Conservation (phyloP, 2,329 filamentous ascomycete genomes). For the Pseudogymnoascus sp. region DNA sequence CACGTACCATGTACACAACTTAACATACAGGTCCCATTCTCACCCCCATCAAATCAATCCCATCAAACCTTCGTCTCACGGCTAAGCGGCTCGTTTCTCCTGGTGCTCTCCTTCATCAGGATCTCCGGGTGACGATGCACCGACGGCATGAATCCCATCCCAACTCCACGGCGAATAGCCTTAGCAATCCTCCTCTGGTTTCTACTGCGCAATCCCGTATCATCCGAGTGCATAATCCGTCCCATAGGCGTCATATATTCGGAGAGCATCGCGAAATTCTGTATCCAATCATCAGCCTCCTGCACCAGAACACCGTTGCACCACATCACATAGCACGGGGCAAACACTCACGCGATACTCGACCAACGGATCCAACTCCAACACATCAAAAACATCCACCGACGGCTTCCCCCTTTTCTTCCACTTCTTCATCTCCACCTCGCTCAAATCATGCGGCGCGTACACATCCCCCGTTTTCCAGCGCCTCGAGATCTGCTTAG, state of each 20-base stretch:
- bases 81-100: slow-evolving; percentile 8
- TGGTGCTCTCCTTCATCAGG: slow-evolving; percentile 33
- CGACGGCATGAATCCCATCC: slow-evolving; percentile 85
- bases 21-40: not conserved
- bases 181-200: slow-evolving; percentile 94
- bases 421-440: slow-evolving; percentile 77
- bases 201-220: slow-evolving; percentile 74
- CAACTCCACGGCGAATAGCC: slow-evolving; percentile 81
- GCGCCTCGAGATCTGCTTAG: slow-evolving; percentile 58
- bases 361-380: slow-evolving; percentile 72
- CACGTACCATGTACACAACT: slow-evolving; percentile 5
- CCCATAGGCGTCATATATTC: slow-evolving; percentile 83
- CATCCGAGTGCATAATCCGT: slow-evolving; percentile 67
- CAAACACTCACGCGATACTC: slow-evolving; percentile 71
- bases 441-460: slow-evolving; percentile 77
- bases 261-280: slow-evolving; percentile 91
- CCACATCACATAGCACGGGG: not conserved
- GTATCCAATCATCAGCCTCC: slow-evolving; percentile 13
- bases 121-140: slow-evolving; percentile 85
- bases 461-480: slow-evolving; percentile 82
- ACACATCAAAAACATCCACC: slow-evolving; percentile 68
- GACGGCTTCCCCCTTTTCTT: slow-evolving; percentile 47
- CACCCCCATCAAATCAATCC: not conserved
- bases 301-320: not conserved
- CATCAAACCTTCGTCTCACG: slow-evolving; percentile 5